These are phyloP conservation scores for Penicillium brevicompactum DNA, from an alignment of 2,329 filamentous ascomycete species.

Conservation along the genomic window DNA sequence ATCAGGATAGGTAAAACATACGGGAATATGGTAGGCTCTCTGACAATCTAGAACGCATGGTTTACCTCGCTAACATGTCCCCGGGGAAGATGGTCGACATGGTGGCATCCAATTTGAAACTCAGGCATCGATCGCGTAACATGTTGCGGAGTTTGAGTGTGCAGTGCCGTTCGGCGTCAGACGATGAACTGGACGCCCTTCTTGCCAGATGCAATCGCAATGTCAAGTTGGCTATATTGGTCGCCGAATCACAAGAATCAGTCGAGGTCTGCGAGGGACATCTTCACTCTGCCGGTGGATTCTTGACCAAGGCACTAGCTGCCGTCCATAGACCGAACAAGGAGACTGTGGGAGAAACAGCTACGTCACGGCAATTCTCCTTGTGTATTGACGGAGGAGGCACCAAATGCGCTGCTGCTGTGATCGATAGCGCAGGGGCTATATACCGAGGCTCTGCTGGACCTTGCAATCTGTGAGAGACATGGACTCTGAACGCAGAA, in stretches of 20 bases:
- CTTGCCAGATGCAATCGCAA: slow-evolving; percentile 31
- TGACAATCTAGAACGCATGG: background rate
- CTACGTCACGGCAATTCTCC: slow-evolving; percentile 12
- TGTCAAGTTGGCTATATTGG: slow-evolving; percentile 39
- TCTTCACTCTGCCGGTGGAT: slow-evolving; percentile 25
- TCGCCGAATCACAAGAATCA: slow-evolving; percentile 26
- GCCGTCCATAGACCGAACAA: slow-evolving; percentile 3
- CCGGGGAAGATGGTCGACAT: slow-evolving; percentile 38
- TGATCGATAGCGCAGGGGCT: slow-evolving; percentile 29
- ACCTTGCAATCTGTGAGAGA: slow-evolving; percentile 44
- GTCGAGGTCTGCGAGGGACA: slow-evolving; percentile 26
- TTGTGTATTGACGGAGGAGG: slow-evolving; percentile 49
- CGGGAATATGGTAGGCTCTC: slow-evolving; percentile 41
- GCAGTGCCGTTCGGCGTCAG: slow-evolving; percentile 18
- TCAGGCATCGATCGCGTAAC: slow-evolving; percentile 38
- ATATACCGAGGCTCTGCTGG: slow-evolving; percentile 35
- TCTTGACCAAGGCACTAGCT: slow-evolving; percentile 26
- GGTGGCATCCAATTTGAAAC: slow-evolving; percentile 43
- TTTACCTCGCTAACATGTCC: background rate
- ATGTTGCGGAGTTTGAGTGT: slow-evolving; percentile 33
- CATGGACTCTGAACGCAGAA: no score
- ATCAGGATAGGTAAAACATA: slow-evolving; percentile 47
- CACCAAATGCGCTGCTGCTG: slow-evolving; percentile 45
- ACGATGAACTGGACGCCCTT: slow-evolving; percentile 31
- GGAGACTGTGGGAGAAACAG: background rate